Evolutionary conservation across 352 stramenopile species (phyloP), one percentile per base, ranked within the genome.

Genomic region (Bremia lactucae): DNA sequence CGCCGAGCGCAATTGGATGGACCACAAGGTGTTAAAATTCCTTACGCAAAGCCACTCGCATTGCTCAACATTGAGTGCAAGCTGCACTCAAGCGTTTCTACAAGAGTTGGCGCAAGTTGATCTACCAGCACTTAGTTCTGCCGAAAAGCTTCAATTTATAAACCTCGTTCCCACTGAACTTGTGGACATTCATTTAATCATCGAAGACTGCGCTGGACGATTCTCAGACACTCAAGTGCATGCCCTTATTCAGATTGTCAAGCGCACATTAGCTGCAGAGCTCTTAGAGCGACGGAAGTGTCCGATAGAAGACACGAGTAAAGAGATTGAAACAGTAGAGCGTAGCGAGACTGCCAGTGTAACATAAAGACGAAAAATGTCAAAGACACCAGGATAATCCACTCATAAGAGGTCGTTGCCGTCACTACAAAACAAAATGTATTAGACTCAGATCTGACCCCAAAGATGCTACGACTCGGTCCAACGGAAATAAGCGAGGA

Each of bases 1-100:
- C 49, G 76, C 79, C 6, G 79, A 91, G 58, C 72, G 79, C 62
- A 88, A 88, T 62, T 91, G 79, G 79, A 87, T 91, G 71, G 76
- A 91, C 69, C 77, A 87, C 65, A 91, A 91, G 55, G 72, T 91
- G 57, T 69, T 88, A 66, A 91, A 88, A 59, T 88, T 85, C 59
- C 63, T 91, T 18, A 74, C 68, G 23, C 73, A 89, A 52, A 65
- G 52, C 50, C 65, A 84, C 50, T 81, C 72, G 37, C 55, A 68
- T 46, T 70, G 70, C 59, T 68, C 70, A 20, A 57, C 52, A 18
- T 52, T 91, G 15, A 70, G 55, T 38, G 41, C 65, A 31, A 60
- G 52, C 38, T 62, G 64, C 37, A 69, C 84, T 37, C 68, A 81
- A 36, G 52, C 68, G 25, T 88, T 88, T 41, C 45, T 84, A 42